Base-by-base conservation (phyloP, 345 rosid species). In the Pistacia vera region DNA sequence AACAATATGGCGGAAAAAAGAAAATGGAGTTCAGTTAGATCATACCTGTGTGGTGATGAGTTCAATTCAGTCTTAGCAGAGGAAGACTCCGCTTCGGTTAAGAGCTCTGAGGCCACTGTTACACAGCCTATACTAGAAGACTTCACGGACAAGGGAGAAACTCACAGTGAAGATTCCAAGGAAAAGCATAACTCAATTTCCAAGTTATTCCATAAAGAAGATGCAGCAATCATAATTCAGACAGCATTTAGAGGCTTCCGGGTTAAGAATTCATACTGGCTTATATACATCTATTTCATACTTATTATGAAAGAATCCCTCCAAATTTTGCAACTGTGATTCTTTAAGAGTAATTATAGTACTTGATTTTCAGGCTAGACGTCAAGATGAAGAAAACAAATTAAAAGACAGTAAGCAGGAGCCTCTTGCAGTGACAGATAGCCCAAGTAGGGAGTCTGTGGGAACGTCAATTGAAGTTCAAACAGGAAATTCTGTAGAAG, bases 221-320 rank as follows among this genome's bases (percentile, higher is more conserved):
- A 90, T 67, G 98, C 98, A n/a, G 93, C 97, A 41, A 75, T 86
- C 54, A 77, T 80, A 72, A 90, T 95, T 80, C 98, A 95, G 77
- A 49, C 91, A 54, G 96, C 96, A 65, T 90, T 93, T 81, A 83
- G 94, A 76, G 63, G 64, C 62, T 92, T 83, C 79, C 77, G 85
- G 89, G 98, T 95, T 76, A 55, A 41, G 46, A 41, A 74, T 79
- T 63, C 20, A 49, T 51, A 20, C 64, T 41, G 1, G 41, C 28
- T 33, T 11, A 52, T 67, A 48, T 20, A 30, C 73, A 36, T 73
- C 38, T 11, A 56, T 52, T 56, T 66, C 61, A 30, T 67, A 25
- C 25, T 46, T 46, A 9, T 2, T 16, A 48, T 4, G 49, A 11
- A 3, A 67, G 64, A 70, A 70, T 63, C 57, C 70, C 33, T 62